Base-by-base conservation (phyloP, 2,329 filamentous ascomycete genomes). In the Fusarium zealandicum region DNA sequence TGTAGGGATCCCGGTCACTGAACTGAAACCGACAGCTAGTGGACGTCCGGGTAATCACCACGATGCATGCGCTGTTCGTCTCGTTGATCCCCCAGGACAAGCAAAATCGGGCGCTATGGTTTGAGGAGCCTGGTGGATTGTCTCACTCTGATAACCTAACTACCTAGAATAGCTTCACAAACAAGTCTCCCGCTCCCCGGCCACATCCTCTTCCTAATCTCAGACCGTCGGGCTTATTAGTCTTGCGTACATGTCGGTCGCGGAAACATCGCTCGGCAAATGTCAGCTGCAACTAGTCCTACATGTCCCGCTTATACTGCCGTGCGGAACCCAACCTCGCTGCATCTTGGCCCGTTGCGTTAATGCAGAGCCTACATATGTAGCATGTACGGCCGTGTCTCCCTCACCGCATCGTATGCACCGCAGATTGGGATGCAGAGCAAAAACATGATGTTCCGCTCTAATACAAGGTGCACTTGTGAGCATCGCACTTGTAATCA, bases 331-430 rank as follows among this genome's bases (percentile, higher is more conserved):
- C 36, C 31, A 45, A 38, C 41, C 59, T 57, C 28, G 30, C 54
- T 53, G 43, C 42, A 40, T 28, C 25, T 30, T 14, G 5, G 25
- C 27, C 8, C 41, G 35, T 50, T 61, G 32, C 33, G 40, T 38
- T 20, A 42, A 36, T 46, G 44, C 39, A 53, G 18, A 38, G 43
- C 35, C 28, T 38, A 37, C 41, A 27, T 31, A 33, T 4, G 30
- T 20, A 16, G 20, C 32, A 32, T 27, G 42, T 30, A 22, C 39
- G 32, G 35, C 35, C 42, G 30, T 17, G 27, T 36, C 6, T n/a
- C 25, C 54, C 50, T 62, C 58, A 61, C 58, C 58, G 58, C 58
- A 61, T 59, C 48, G 41, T 56, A 20, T 20, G 37, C 17, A 31
- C 18, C 14, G 3, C 7, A 27, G 43, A 52, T 33, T 5, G 18